Percentiles rank a stretch among this genome's conserved stretches.
Conservation (phyloP, 179 eudicot species). For the Silene coronaria region DNA sequence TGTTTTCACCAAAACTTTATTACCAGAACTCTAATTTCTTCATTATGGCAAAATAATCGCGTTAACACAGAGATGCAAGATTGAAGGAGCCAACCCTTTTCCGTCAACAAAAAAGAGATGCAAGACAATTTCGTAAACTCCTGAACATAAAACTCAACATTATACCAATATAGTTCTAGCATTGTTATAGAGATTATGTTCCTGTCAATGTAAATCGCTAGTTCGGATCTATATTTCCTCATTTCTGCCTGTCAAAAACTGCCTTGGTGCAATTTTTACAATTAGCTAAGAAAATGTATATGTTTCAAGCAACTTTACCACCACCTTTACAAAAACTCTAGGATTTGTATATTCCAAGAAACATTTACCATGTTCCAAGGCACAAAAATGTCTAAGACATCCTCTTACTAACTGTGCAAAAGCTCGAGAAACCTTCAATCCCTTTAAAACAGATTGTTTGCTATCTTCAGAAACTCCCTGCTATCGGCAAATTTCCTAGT, state of each 20-base stretch:
- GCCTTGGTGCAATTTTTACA: not conserved
- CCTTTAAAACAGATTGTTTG: no score
- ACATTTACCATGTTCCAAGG: not conserved
- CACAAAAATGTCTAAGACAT: not conserved
- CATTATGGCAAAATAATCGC: no score
- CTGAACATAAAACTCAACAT: not conserved
- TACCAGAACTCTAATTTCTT: no score
- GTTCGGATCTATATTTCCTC: not conserved
- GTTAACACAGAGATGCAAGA: no score
- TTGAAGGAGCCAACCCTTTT: no score
- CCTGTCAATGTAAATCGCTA: not conserved
- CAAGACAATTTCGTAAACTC: not conserved
- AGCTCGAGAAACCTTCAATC: not conserved
- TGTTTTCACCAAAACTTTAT: no score
- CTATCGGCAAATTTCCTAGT: not conserved
- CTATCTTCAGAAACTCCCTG: no score
- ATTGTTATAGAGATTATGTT: not conserved
- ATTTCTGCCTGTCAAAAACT: not conserved
- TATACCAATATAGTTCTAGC: not conserved
- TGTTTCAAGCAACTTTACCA: not conserved
- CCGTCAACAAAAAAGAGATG: not conserved
- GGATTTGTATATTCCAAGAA: not conserved
- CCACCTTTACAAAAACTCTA: conserved; percentile 1
- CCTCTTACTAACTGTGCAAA: conserved; percentile 8
- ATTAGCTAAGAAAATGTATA: not conserved